Percentiles rank a stretch among this genome's conserved stretches.
Evolutionary conservation across 73 alveolate genomes (phyloP).

Genomic region (Paramecium sonneborni): DNA sequence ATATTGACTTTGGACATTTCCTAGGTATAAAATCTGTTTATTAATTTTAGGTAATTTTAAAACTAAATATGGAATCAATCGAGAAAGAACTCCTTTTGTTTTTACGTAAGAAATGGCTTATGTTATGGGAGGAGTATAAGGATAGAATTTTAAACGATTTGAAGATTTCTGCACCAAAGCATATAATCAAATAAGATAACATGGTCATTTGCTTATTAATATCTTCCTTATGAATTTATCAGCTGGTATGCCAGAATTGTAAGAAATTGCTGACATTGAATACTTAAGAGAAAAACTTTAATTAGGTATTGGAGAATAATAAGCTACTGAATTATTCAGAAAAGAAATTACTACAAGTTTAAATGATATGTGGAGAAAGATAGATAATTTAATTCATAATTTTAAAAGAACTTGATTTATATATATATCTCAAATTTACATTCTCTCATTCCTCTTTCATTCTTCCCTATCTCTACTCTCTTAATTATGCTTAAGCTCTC

Average conservation of each 20-base stretch:
- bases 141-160: slow-evolving; percentile 74
- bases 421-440: not conserved
- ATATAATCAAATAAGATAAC: slow-evolving; percentile 83
- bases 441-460: not conserved
- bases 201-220: slow-evolving; percentile 81
- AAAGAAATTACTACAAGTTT: slow-evolving; percentile 76
- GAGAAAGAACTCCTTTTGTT: slow-evolving; percentile 97
- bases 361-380: slow-evolving; percentile 73
- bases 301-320: slow-evolving; percentile 76
- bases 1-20: slow-evolving; percentile 97
- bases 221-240: slow-evolving; percentile 89
- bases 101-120: slow-evolving; percentile 87
- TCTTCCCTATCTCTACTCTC: not conserved
- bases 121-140: slow-evolving; percentile 86
- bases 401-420: slow-evolving; percentile 70
- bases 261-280: slow-evolving; percentile 76
- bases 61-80: slow-evolving; percentile 91
- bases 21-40: not conserved
- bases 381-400: slow-evolving; percentile 79
- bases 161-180: slow-evolving; percentile 84
- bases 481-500: not conserved
- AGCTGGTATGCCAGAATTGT: slow-evolving; percentile 90
- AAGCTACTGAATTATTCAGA: slow-evolving; percentile 76
- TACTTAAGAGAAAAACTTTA: slow-evolving; percentile 75
- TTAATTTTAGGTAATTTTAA: slow-evolving; percentile 84